phyloP scores from a whole-genome alignment of 2,329 filamentous ascomycete species.

The Diaporthe vexans region DNA sequence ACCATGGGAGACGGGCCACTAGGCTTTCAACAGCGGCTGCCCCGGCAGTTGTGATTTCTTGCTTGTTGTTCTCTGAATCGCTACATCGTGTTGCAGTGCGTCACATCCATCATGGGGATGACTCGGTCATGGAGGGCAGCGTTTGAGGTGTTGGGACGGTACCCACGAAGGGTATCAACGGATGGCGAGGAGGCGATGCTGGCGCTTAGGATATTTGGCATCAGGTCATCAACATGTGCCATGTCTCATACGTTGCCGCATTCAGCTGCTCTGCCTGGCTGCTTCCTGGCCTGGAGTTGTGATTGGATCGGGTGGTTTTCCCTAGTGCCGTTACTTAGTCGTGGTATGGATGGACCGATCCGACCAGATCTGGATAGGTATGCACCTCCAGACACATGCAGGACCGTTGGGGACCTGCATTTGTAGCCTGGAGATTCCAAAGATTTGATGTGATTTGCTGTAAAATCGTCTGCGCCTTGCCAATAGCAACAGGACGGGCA shows the following conservation, averaged over 20 bases:
- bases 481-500: background rate
- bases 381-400: constrained; percentile 4
- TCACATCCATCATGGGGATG: constrained; percentile 7
- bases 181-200: constrained; percentile 23
- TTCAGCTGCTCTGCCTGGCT: constrained; percentile 2
- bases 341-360: constrained; percentile 24
- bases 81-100: background rate
- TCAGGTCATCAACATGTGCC: constrained; percentile 31
- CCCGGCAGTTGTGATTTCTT: constrained; percentile 13
- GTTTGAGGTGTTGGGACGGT: constrained; percentile 22
- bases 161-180: constrained; percentile 19
- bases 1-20: constrained; percentile 19
- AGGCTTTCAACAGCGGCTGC: background rate
- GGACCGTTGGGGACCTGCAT: constrained; percentile 17
- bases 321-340: constrained; percentile 26
- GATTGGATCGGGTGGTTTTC: constrained; percentile 13
- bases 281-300: background rate
- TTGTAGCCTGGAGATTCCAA: background rate
- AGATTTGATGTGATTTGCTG: constrained; percentile 15
- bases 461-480: constrained; percentile 1
- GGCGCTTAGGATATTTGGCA: constrained; percentile 30
- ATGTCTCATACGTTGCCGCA: constrained; percentile 27
- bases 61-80: background rate
- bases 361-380: constrained; percentile 9
- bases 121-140: constrained; percentile 18